Conservation (phyloP, 2,329 filamentous ascomycete species). For the Zymoseptoria brevis region DNA sequence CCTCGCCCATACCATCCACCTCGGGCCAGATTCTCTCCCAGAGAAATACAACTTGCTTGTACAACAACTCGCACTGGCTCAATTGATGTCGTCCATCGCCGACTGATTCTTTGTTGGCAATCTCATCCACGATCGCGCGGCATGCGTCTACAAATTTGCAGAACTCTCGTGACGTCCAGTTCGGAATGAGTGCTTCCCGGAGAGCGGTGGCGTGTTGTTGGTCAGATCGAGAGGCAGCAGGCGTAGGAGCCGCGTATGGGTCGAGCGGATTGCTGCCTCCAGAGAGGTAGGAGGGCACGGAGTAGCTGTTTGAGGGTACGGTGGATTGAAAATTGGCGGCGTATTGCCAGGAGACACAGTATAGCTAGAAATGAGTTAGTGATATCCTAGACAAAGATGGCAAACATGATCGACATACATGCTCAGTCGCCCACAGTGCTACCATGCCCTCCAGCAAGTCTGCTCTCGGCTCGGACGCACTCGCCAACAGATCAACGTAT, state of each 20-base stretch:
- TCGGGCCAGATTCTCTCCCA: slow-evolving; percentile 44
- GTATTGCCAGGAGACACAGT: slow-evolving; percentile 42
- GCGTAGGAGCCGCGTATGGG: slow-evolving; percentile 3
- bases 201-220: slow-evolving; percentile 42
- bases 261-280: slow-evolving; percentile 9
- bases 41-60: slow-evolving; percentile 41
- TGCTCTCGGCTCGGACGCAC: slow-evolving; percentile 43
- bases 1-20: slow-evolving; percentile 43
- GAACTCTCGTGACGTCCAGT: slow-evolving; percentile 45
- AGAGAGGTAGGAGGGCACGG: slow-evolving; percentile 27
- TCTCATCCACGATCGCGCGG: slow-evolving; percentile 41
- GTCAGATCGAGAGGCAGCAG: slow-evolving; percentile 13
- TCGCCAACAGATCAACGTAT: slow-evolving; percentile 53
- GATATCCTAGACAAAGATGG: not conserved
- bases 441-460: slow-evolving; percentile 60
- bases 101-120: slow-evolving; percentile 40
- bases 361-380: slow-evolving; percentile 31
- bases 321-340: slow-evolving; percentile 36
- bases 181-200: slow-evolving; percentile 44
- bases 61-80: slow-evolving; percentile 40
- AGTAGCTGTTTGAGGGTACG: slow-evolving; percentile 24
- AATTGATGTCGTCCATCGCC: slow-evolving; percentile 43
- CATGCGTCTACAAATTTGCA: slow-evolving; percentile 44
- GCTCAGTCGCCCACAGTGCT: slow-evolving; percentile 71
- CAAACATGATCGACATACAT: slow-evolving; percentile 31